Evolutionary conservation across 2,329 filamentous ascomycete genomes (phyloP).

Genomic region (Neofusicoccum kwambonambiense): DNA sequence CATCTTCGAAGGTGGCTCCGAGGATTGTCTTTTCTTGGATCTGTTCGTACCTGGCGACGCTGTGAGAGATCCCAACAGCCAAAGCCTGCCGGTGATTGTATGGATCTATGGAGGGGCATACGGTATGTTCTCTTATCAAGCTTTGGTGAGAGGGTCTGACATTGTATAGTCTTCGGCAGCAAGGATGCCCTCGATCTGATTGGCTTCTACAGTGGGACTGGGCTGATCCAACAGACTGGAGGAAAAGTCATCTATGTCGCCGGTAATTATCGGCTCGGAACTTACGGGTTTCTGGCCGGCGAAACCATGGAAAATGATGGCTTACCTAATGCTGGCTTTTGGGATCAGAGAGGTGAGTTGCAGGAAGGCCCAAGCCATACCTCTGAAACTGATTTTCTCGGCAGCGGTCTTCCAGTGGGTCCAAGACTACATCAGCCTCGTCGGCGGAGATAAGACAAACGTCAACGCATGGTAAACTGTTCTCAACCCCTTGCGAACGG

Average conservation of each 20-base stretch:
- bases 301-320: constrained; percentile 45
- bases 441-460: constrained; percentile 47
- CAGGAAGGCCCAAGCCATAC: no score
- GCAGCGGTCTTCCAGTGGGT: constrained; percentile 50
- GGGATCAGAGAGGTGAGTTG: constrained; percentile 33
- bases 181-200: constrained; percentile 15
- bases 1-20: constrained; percentile 4
- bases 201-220: constrained; percentile 10
- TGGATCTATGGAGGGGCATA: constrained; percentile 14
- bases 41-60: constrained; percentile 15
- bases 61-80: background rate
- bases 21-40: constrained; percentile 17
- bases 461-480: constrained; percentile 49
- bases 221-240: constrained; percentile 9
- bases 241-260: constrained; percentile 45
- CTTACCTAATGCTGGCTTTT: constrained; percentile 45
- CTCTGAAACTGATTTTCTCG: background rate
- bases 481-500: no score
- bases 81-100: constrained; percentile 2
- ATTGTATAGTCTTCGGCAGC: constrained; percentile 1
- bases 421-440: constrained; percentile 45
- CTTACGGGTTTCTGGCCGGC: constrained; percentile 50
- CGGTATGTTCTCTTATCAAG: background rate
- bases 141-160: background rate
- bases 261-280: constrained; percentile 44